Conservation (phyloP, 768 basidiomycete genomes). For the Butyriboletus loyo region DNA sequence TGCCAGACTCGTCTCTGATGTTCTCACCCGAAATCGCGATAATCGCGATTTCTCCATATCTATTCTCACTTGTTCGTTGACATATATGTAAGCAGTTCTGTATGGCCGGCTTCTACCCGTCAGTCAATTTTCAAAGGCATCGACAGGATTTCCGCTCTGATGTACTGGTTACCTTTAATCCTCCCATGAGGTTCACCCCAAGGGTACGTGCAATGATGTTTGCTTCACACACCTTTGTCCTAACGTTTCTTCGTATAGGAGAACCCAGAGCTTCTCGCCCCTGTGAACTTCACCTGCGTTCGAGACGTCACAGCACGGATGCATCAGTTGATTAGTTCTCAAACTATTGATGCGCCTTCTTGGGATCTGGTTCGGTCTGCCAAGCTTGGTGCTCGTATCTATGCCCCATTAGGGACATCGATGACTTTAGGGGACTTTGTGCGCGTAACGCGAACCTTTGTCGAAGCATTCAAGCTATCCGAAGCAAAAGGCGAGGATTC, state of each 20-base stretch:
- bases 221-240: background rate
- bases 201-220: conserved; percentile 39
- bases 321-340: conserved; percentile 66
- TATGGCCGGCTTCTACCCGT: background rate
- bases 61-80: conserved; percentile 74
- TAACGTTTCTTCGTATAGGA: conserved; percentile 38
- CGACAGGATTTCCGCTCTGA: conserved; percentile 86
- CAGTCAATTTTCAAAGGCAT: conserved; percentile 47
- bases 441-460: conserved; percentile 68
- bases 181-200: conserved; percentile 62
- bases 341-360: conserved; percentile 80
- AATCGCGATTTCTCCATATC: conserved; percentile 70
- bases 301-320: conserved; percentile 59
- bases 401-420: conserved; percentile 81
- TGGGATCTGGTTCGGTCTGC: conserved; percentile 76
- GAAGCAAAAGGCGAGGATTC: conserved; percentile 27
- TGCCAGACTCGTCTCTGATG: conserved; percentile 76
- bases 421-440: conserved; percentile 87
- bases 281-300: conserved; percentile 60
- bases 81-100: conserved; percentile 59
- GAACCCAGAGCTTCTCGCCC: conserved; percentile 68
- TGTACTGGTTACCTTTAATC: conserved; percentile 79
- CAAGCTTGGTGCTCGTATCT: conserved; percentile 76
- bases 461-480: conserved; percentile 66
- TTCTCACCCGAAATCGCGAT: conserved; percentile 64